Base-by-base conservation (phyloP, 345 rosid species). In the Passiflora organensis region DNA sequence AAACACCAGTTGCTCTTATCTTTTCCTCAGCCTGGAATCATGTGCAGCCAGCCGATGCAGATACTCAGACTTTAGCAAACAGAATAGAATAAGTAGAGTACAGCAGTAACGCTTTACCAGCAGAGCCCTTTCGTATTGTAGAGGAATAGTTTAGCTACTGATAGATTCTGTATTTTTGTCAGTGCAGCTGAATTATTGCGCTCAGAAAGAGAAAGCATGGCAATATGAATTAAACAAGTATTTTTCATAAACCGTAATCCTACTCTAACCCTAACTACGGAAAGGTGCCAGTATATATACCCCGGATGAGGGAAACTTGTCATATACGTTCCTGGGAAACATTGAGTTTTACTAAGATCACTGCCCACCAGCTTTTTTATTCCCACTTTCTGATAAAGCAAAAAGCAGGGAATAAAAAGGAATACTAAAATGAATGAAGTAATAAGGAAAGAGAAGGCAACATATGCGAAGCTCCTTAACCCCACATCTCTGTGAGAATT, bases 321-420 rank as follows among this genome's bases (percentile, higher is more conserved):
- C 19, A 62, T 22, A 44, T 53, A 23, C 43, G 58, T 15, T 32
- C 16, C 32, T 11, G 18, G 16, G 47, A 39, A 54, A 17, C 32
- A 41, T 53, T 54, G 45, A 63, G 56, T 54, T 53, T 62, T 34
- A 37, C 48, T 60, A 48, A 50, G 49, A 24, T 43, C 43, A 56
- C 68, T 28, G 36, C 24, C 45, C 55, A 55, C 55, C 56, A 56
- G 61, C 62, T 48, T 56, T 55, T 77, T 64, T 51, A 63, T 64
- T 71, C 56, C 75, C 70, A 76, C 86, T 78, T 78, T 78, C 51
- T 66, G 55, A 73, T 60, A 78, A 76, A 74, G 78, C 71, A 74
- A 73, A 76, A 73, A 72, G 64, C 71, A 61, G 52, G 55, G 58
- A 52, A 73, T 42, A 63, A 69, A 63, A 59, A 66, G 56, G 65